A percentile compares a stretch with the other conserved stretches of the same genome.
These are phyloP conservation scores for Ambrosiella xylebori DNA, from an alignment of 2,329 filamentous ascomycete species.

Conservation along the genomic window DNA sequence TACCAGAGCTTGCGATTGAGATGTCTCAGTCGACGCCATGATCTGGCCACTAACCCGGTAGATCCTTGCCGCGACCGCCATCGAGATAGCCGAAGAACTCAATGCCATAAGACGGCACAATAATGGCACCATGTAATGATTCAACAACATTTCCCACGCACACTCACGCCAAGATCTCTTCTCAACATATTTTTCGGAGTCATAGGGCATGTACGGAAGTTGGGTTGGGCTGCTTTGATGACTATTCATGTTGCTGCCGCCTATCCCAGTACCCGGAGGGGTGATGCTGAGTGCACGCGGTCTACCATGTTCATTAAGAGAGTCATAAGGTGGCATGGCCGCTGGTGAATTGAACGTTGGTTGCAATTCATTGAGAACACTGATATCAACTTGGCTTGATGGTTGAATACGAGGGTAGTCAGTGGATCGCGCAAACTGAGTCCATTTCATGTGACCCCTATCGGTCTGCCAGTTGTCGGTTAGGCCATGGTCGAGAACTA, in stretches of 20 bases:
- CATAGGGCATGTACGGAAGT: constrained; percentile 5
- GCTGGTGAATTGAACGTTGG: constrained; percentile 28
- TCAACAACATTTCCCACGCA: constrained; percentile 51
- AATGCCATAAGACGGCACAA: constrained; percentile 69
- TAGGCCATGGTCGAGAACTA: constrained; percentile 17
- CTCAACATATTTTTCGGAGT: constrained; percentile 17
- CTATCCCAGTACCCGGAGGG: constrained; percentile 2
- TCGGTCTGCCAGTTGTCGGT: constrained; percentile 7
- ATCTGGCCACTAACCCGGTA: constrained; percentile 34
- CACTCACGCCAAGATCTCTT: constrained; percentile 30
- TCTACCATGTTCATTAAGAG: constrained; percentile 17
- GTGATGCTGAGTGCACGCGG: constrained; percentile 5
- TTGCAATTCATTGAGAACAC: constrained; percentile 29
- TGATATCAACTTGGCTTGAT: constrained; percentile 30
- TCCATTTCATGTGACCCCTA: constrained; percentile 25
- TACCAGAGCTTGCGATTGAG: constrained; percentile 66
- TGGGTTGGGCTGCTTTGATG: constrained; percentile 14
- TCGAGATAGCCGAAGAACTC: constrained; percentile 62
- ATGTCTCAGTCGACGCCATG: constrained; percentile 22
- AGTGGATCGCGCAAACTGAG: constrained; percentile 32
- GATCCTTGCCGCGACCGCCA: constrained; percentile 63
- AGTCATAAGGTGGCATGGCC: constrained; percentile 16
- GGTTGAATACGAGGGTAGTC: constrained; percentile 24
- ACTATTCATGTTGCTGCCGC: constrained; percentile 14
- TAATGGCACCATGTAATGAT: constrained; percentile 71